phyloP scores from a whole-genome alignment of 176 grass and related monocot genomes.

The Elymus sibiricus region DNA sequence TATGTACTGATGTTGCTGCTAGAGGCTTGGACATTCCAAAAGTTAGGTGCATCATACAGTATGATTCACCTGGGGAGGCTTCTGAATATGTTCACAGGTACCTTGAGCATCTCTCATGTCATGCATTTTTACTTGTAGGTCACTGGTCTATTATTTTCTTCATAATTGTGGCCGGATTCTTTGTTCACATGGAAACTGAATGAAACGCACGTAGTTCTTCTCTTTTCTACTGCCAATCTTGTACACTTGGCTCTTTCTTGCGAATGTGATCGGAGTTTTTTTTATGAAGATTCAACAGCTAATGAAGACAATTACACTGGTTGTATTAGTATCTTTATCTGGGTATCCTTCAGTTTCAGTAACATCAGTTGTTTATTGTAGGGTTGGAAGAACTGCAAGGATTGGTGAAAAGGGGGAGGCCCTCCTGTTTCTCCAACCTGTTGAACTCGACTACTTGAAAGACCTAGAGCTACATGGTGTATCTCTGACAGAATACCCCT shows the following conservation, averaged over 20 bases:
- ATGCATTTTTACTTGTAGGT: conserved; percentile 2
- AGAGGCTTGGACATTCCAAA: conserved; percentile 94
- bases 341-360: conserved; percentile 4
- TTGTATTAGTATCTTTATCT: neutral
- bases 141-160: neutral
- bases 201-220: neutral
- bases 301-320: neutral
- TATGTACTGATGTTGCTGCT: conserved; percentile 86
- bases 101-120: neutral
- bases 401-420: conserved; percentile 91
- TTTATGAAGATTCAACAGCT: neutral
- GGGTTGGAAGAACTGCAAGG: conserved; percentile 96
- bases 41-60: conserved; percentile 91
- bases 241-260: neutral
- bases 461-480: conserved; percentile 82
- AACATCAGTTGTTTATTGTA: conserved; percentile 5
- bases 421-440: conserved; percentile 84
- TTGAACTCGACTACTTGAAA: conserved; percentile 86
- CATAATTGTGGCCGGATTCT: neutral
- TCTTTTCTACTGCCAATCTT: neutral
- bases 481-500: conserved; percentile 72
- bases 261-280: neutral
- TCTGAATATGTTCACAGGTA: conserved; percentile 99
- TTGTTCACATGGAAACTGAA: neutral
- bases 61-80: conserved; percentile 96